These are phyloP conservation scores for Krasilnikovozyma curviuscula DNA, from an alignment of 768 basidiomycete species.

Conservation along the genomic window DNA sequence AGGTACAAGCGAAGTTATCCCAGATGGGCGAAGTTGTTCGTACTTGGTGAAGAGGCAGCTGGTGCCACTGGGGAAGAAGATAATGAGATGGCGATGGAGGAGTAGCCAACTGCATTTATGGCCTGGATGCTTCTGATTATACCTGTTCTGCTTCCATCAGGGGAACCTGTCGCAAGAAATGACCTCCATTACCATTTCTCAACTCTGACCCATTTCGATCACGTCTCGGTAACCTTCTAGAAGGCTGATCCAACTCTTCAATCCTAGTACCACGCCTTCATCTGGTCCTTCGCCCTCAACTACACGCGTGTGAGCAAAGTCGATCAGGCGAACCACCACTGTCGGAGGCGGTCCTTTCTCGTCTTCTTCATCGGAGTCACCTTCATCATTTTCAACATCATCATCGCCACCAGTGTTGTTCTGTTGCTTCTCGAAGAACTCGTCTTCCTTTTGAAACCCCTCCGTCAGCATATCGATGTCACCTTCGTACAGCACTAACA, in stretches of 20 bases:
- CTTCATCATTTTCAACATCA: constrained; percentile 26
- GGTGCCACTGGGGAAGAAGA: background rate
- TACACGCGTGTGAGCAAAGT: constrained; percentile 75
- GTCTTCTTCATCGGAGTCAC: constrained; percentile 27
- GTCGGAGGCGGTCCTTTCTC: constrained; percentile 32
- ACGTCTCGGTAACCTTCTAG: too few relatives aligned
- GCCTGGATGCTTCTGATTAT: too few relatives aligned
- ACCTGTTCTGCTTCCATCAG: too few relatives aligned
- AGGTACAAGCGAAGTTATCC: constrained; percentile 82
- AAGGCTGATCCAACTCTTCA: constrained; percentile 45
- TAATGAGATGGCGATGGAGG: background rate
- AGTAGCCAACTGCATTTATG: too few relatives aligned
- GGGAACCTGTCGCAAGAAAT: too few relatives aligned
- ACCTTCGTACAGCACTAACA: constrained; percentile 64
- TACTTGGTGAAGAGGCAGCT: too few relatives aligned
- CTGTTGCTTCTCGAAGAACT: background rate
- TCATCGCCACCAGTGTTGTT: background rate
- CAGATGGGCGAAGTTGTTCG: too few relatives aligned
- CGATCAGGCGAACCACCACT: constrained; percentile 54
- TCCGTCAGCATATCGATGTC: constrained; percentile 30
- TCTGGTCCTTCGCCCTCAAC: constrained; percentile 57
- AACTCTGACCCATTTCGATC: too few relatives aligned
- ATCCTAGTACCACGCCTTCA: constrained; percentile 50
- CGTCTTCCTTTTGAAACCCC: constrained; percentile 19
- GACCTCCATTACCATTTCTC: too few relatives aligned